Conservation (phyloP, 306 rosid genomes). For the Glycine tomentella region DNA sequence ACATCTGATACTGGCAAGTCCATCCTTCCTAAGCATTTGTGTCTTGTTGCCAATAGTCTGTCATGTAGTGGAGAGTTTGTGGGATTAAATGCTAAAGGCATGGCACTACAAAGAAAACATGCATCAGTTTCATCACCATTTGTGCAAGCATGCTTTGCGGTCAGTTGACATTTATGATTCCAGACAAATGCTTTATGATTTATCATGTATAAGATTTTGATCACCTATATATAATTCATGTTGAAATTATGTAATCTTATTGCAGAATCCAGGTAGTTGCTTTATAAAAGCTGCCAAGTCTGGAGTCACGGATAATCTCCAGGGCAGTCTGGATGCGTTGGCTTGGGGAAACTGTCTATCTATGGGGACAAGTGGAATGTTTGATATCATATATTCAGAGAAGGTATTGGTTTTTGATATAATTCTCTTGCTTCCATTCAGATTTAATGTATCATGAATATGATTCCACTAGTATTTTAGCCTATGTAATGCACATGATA, state of each 20-base stretch:
- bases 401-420: conserved; percentile 58
- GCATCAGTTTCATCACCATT: conserved; percentile 80
- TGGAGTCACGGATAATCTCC: conserved; percentile 71
- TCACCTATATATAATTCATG: conserved; percentile 28
- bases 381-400: conserved; percentile 70
- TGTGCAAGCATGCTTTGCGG: conserved; percentile 95
- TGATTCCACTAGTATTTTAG: neutral
- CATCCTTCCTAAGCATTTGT: conserved; percentile 79
- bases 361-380: conserved; percentile 81
- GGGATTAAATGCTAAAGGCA: conserved; percentile 82
- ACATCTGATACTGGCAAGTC: conserved; percentile 82
- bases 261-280: conserved; percentile 85
- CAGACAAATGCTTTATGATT: conserved; percentile 31
- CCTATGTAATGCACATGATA: neutral
- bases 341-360: conserved; percentile 88
- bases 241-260: conserved; percentile 48
- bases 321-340: conserved; percentile 78
- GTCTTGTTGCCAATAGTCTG: conserved; percentile 73
- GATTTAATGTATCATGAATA: conserved; percentile 1
- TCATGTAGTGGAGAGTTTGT: conserved; percentile 91
- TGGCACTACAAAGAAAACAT: conserved; percentile 68
- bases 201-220: conserved; percentile 23
- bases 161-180: conserved; percentile 61
- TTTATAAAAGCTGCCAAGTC: conserved; percentile 92
- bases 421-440: conserved; percentile 36